These are phyloP conservation scores for Phyllosticta citribraziliensis DNA, from an alignment of 2,329 filamentous ascomycete genomes.

Conservation along the genomic window DNA sequence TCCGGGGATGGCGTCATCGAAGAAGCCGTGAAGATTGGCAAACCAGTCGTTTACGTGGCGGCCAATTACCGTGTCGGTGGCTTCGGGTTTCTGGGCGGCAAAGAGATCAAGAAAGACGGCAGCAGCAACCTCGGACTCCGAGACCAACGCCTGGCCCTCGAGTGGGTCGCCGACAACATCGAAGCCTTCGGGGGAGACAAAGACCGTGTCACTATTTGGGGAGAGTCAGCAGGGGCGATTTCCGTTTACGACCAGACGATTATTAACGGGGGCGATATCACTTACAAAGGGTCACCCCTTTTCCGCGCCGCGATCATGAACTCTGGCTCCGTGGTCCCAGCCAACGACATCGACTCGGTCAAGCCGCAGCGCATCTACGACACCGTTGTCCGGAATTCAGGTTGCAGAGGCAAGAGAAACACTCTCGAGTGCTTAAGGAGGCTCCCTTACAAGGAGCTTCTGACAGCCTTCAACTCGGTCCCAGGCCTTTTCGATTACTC, in stretches of 20 bases:
- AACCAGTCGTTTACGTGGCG: conserved; percentile 64
- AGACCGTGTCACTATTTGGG: conserved; percentile 28
- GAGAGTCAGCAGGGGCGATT: conserved; percentile 41
- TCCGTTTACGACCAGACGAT: conserved; percentile 69
- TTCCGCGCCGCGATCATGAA: conserved; percentile 72
- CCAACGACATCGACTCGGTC: conserved; percentile 48
- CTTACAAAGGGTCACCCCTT: conserved; percentile 63
- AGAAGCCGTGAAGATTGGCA: conserved; percentile 37
- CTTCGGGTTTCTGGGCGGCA: conserved; percentile 59
- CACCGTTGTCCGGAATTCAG: conserved; percentile 41
- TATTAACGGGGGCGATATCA: conserved; percentile 61
- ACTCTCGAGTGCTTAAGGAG: conserved; percentile 40
- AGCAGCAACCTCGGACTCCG: conserved; percentile 38
- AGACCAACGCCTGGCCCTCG: conserved; percentile 37
- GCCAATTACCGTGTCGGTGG: conserved; percentile 70
- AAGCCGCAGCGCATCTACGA: conserved; percentile 52
- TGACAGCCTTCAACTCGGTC: conserved; percentile 60
- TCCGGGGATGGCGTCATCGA: conserved; percentile 31
- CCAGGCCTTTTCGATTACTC: conserved; percentile 58
- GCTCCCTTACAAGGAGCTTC: conserved; percentile 37
- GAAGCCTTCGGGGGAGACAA: conserved; percentile 32
- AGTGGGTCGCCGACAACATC: conserved; percentile 37
- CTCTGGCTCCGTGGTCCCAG: conserved; percentile 28
- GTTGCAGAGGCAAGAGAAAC: conserved; percentile 33
- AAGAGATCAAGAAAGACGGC: conserved; percentile 42